Evolutionary conservation across 805 yeast species (phyloP).

Genomic region (Suhomyces xylopsoci): DNA sequence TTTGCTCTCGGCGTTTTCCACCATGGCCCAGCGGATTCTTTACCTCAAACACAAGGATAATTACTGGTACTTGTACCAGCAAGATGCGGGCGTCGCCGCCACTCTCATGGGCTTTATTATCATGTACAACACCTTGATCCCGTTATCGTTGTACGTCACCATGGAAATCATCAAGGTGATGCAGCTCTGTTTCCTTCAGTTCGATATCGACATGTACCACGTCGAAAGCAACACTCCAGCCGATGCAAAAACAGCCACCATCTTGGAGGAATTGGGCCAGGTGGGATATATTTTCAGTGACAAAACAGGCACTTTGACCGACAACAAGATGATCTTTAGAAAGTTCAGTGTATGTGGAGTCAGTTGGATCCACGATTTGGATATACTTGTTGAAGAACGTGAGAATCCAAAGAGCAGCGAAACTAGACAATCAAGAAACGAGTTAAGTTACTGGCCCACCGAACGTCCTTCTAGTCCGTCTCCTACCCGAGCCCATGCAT

Average conservation of each 20-base stretch:
- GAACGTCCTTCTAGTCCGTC: background rate
- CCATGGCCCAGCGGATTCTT: slow-evolving; percentile 67
- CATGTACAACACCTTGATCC: slow-evolving; percentile 96
- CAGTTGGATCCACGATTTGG: slow-evolving; percentile 83
- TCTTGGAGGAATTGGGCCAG: slow-evolving; percentile 94
- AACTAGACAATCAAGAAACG: background rate
- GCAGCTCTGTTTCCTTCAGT: slow-evolving; percentile 77
- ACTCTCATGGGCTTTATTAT: slow-evolving; percentile 94
- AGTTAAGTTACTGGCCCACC: background rate
- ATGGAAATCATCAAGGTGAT: slow-evolving; percentile 92
- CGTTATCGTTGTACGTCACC: slow-evolving; percentile 89
- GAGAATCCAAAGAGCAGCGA: slow-evolving; percentile 2
- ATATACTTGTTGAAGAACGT: slow-evolving; percentile 34
- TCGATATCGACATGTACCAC: slow-evolving; percentile 95
- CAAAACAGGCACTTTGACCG: slow-evolving; percentile 96
- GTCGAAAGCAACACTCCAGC: slow-evolving; percentile 82
- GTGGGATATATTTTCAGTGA: slow-evolving; percentile 93
- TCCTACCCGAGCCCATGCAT: background rate
- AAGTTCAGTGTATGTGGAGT: slow-evolving; percentile 85
- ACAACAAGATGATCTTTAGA: slow-evolving; percentile 88
- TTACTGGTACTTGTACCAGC: slow-evolving; percentile 69
- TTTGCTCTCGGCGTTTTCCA: slow-evolving; percentile 70
- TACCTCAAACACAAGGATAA: slow-evolving; percentile 39
- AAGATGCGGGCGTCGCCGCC: slow-evolving; percentile 82
- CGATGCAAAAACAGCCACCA: slow-evolving; percentile 92